phyloP scores from a whole-genome alignment of 225 moss, liverwort and hornwort species.

The Bryum argenteum region DNA sequence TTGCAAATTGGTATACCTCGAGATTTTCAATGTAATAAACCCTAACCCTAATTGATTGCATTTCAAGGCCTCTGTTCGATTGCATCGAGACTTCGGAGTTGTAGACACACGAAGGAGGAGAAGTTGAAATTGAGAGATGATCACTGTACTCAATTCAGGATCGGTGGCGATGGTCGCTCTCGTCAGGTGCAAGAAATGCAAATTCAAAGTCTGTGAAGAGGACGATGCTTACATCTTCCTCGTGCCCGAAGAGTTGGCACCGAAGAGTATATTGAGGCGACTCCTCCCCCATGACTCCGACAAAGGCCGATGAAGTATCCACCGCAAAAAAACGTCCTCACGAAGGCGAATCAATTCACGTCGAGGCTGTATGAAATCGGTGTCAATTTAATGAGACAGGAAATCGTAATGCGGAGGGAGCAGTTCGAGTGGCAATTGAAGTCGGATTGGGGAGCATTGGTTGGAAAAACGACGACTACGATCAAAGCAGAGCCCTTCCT shows the following conservation, averaged over 20 bases:
- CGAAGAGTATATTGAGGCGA: conserved; percentile 77
- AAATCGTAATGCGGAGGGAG: neutral
- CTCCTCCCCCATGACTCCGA: conserved; percentile 69
- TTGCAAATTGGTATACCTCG: neutral
- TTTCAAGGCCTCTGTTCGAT: neutral
- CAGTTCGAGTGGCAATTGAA: conserved; percentile 14
- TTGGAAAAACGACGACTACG: neutral
- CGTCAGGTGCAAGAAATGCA: conserved; percentile 8
- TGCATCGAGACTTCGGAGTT: neutral
- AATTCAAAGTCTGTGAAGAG: neutral
- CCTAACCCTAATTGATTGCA: conserved; percentile 43
- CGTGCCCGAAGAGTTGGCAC: conserved; percentile 92
- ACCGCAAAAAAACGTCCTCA: neutral
- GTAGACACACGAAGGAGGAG: neutral
- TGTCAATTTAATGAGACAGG: neutral
- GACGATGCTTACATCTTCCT: conserved; percentile 81
- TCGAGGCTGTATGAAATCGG: conserved; percentile 1
- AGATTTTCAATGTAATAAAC: conserved; percentile 24
- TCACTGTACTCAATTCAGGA: neutral
- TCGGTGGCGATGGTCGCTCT: neutral
- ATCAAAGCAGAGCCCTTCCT: conserved; percentile 5
- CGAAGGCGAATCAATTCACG: neutral
- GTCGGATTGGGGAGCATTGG: conserved; percentile 3
- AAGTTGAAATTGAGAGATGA: neutral
- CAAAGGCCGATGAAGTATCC: neutral